phyloP scores from a whole-genome alignment of 805 yeast species.

The Metschnikowia hibisci region DNA sequence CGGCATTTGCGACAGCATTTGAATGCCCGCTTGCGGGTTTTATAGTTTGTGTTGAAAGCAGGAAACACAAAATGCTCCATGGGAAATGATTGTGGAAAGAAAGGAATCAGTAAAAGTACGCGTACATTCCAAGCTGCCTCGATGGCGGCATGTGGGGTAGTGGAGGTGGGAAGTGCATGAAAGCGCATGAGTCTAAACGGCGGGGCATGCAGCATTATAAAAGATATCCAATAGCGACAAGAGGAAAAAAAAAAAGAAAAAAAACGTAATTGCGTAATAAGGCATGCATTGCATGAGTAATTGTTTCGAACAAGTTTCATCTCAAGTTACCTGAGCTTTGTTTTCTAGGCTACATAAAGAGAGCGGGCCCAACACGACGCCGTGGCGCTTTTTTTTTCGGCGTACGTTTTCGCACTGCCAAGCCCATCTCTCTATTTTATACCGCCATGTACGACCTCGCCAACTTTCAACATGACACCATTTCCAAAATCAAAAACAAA shows the following conservation, averaged over 20 bases:
- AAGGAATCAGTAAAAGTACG: background rate
- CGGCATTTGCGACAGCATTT: constrained; percentile 41
- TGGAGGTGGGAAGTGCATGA: background rate
- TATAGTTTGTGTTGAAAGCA: constrained; percentile 38
- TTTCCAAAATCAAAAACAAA: constrained; percentile 24
- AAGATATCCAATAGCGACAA: no score
- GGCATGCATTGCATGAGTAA: no score
- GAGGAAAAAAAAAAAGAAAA: no score
- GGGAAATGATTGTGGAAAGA: background rate
- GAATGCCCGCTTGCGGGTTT: constrained; percentile 40
- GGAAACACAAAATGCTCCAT: constrained; percentile 38
- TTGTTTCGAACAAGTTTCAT: no score
- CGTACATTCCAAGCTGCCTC: background rate
- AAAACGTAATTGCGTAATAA: no score
- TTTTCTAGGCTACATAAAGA: no score
- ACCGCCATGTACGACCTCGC: constrained; percentile 7
- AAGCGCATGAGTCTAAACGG: no score
- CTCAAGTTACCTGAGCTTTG: no score
- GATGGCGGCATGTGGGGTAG: constrained; percentile 4
- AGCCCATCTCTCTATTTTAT: background rate
- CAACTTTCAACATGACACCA: constrained; percentile 24
- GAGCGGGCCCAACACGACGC: no score
- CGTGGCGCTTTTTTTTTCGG: no score
- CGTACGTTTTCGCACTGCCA: no score
- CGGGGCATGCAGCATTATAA: no score